A percentile compares a stretch with the other conserved stretches of the same genome.
Conservation (phyloP, 2,329 filamentous ascomycete genomes). For the Monosporascus sp. region DNA sequence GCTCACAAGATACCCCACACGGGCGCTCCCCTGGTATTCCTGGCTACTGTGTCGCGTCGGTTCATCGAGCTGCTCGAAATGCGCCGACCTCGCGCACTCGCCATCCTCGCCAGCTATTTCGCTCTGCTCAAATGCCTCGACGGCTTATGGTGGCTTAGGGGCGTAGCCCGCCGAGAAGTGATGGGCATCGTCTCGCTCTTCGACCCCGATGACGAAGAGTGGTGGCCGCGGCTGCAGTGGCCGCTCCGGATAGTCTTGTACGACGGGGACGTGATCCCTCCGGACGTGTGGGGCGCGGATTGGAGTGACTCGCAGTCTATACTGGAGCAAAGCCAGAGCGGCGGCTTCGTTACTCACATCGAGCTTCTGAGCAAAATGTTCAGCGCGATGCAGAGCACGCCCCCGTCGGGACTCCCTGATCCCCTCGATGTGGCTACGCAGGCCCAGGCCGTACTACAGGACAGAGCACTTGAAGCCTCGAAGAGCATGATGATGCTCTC, state of each 20-base stretch:
- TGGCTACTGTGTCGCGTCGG: conserved; percentile 57
- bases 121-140: conserved; percentile 59
- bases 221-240: conserved; percentile 60
- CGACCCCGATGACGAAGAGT: conserved; percentile 49
- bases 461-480: conserved; percentile 1
- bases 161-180: conserved; percentile 61
- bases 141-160: conserved; percentile 64
- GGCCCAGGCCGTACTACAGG: conserved; percentile 4
- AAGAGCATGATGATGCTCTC: conserved; percentile 1
- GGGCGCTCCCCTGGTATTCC: conserved; percentile 56
- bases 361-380: conserved; percentile 40
- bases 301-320: conserved; percentile 40
- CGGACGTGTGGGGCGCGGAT: conserved; percentile 53
- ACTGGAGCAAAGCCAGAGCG: conserved; percentile 23
- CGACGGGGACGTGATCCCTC: conserved; percentile 47
- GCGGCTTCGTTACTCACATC: conserved; percentile 38
- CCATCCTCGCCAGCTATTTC: conserved; percentile 63
- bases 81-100: conserved; percentile 56
- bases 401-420: conserved; percentile 13
- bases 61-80: conserved; percentile 57
- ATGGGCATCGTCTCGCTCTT: conserved; percentile 58
- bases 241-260: conserved; percentile 55
- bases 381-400: conserved; percentile 24
- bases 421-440: conserved; percentile 10
- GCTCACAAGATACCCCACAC: conserved; percentile 56